Evolutionary conservation across 1,284 basidiomycete species (phyloP).

Genomic region (Ceratobasidium sp.): DNA sequence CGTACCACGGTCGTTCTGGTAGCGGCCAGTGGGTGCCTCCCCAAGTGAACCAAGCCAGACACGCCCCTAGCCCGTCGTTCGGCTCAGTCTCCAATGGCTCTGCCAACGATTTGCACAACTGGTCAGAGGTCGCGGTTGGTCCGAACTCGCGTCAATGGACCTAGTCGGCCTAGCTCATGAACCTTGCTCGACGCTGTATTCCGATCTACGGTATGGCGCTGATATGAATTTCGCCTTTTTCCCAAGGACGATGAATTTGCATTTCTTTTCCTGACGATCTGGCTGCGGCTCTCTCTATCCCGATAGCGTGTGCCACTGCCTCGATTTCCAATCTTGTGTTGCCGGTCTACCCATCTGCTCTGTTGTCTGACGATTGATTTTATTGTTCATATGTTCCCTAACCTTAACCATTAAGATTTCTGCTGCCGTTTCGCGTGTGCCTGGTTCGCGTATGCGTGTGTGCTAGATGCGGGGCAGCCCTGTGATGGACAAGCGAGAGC

Average conservation of each 20-base stretch:
- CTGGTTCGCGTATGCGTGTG: background rate
- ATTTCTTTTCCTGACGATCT: background rate
- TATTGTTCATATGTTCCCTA: conserved; percentile 42
- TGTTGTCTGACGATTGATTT: conserved; percentile 37
- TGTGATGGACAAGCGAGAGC: background rate
- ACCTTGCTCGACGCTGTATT: background rate
- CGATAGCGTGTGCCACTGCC: background rate
- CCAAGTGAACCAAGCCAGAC: conserved; percentile 35
- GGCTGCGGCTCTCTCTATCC: background rate
- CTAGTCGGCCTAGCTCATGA: background rate
- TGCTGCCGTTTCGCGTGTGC: conserved; percentile 11
- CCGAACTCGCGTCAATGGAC: conserved; percentile 34
- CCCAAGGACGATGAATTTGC: conserved; percentile 41
- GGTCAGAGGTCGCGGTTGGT: conserved; percentile 35
- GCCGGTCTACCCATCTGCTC: conserved; percentile 31
- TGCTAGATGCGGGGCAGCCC: background rate
- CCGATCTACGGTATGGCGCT: background rate
- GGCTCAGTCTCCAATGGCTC: conserved; percentile 31
- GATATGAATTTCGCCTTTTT: conserved; percentile 28
- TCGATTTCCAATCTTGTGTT: conserved; percentile 33
- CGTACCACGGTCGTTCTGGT: conserved; percentile 38
- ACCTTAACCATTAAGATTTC: conserved; percentile 42
- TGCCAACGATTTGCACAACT: conserved; percentile 30
- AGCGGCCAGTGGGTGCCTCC: conserved; percentile 40
- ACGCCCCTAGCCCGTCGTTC: conserved; percentile 33